Evolutionary conservation across 179 eudicot species (phyloP).

Genomic region (Kewa caespitosa): DNA sequence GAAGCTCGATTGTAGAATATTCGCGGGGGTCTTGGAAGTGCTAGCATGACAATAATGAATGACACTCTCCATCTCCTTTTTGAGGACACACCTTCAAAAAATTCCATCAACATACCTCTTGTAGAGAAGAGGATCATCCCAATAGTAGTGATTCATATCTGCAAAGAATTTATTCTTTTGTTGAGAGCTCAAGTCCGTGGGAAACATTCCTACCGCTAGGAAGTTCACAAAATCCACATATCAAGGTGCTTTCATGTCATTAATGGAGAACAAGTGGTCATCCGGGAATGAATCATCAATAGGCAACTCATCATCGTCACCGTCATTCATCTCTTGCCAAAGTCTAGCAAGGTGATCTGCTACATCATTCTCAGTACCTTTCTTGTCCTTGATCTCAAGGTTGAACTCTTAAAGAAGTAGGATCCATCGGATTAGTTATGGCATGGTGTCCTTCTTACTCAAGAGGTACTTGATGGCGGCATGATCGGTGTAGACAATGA

Average conservation of each 20-base stretch:
- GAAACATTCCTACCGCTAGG: neutral
- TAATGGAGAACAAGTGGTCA: neutral
- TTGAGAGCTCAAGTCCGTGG: neutral
- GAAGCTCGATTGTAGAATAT: no score
- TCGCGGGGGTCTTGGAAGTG: no score
- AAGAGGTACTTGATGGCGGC: no score
- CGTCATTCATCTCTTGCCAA: neutral
- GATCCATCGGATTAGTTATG: neutral
- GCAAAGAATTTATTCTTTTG: neutral
- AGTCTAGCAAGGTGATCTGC: neutral
- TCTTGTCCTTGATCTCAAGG: neutral
- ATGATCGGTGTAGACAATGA: no score
- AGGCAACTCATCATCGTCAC: neutral
- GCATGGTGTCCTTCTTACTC: neutral
- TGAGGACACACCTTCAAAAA: no score
- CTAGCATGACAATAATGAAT: no score
- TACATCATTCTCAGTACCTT: neutral
- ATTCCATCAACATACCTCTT: no score
- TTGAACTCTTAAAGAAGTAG: neutral
- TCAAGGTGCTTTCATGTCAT: neutral
- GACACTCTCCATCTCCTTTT: no score
- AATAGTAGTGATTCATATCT: neutral
- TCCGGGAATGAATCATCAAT: slow-evolving; percentile 1
- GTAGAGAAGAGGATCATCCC: no score
- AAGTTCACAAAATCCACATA: neutral